phyloP scores from a whole-genome alignment of 306 rosid genomes.

The Cucumis melo region DNA sequence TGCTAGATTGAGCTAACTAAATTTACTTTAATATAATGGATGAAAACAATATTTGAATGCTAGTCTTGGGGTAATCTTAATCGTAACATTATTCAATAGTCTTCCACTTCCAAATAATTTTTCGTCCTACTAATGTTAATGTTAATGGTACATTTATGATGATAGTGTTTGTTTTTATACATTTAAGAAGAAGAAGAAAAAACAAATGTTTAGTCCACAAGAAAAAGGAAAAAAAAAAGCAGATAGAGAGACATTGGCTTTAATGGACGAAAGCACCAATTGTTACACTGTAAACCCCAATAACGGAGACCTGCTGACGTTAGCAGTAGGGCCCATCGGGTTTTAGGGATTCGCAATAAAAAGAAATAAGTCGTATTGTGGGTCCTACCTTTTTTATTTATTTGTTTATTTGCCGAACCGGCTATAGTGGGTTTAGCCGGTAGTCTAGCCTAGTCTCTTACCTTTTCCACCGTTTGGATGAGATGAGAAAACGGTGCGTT shows the following conservation, averaged over 20 bases:
- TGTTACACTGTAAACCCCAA: constrained; percentile 10
- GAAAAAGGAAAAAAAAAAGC: background rate
- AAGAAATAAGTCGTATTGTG: constrained; percentile 18
- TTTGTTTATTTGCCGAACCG: background rate
- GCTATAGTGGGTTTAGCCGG: background rate
- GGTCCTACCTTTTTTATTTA: constrained; percentile 16
- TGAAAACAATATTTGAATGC: too few relatives aligned
- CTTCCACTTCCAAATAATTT: too few relatives aligned
- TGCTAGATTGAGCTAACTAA: too few relatives aligned
- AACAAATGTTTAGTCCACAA: constrained; percentile 6
- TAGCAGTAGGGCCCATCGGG: background rate
- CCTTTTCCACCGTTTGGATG: constrained; percentile 30
- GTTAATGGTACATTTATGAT: too few relatives aligned
- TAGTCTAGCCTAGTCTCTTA: background rate
- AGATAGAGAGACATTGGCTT: background rate
- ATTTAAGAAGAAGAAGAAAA: too few relatives aligned
- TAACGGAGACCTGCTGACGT: constrained; percentile 18
- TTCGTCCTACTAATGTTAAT: too few relatives aligned
- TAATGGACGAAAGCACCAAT: background rate
- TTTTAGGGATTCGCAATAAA: constrained; percentile 42
- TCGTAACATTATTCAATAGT: too few relatives aligned
- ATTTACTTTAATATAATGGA: too few relatives aligned
- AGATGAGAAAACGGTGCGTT: constrained; percentile 13
- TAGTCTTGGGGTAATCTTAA: too few relatives aligned
- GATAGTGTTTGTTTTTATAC: too few relatives aligned